Percentiles rank a stretch among this genome's conserved stretches.
phyloP scores from a whole-genome alignment of 345 rosid genomes.

The Linum lewisii region DNA sequence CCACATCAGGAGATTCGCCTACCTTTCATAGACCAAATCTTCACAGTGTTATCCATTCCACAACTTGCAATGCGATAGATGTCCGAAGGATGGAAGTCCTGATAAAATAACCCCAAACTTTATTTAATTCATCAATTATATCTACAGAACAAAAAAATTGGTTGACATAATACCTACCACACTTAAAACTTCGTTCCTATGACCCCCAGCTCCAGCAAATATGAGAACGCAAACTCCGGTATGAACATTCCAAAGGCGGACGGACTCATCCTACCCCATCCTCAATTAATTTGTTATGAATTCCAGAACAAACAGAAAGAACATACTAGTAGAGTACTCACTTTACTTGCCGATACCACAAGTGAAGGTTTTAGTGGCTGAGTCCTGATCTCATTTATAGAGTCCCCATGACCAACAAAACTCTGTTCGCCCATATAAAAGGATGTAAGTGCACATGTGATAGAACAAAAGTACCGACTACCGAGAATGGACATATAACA shows the following conservation, averaged over 20 bases:
- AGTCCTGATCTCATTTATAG: slow-evolving; percentile 90
- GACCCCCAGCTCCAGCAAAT: slow-evolving; percentile 98
- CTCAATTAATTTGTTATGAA: slow-evolving; percentile 12
- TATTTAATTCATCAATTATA: background rate
- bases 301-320: slow-evolving; percentile 9
- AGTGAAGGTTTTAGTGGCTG: slow-evolving; percentile 86
- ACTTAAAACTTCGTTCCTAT: slow-evolving; percentile 92
- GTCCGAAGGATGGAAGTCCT: slow-evolving; percentile 95
- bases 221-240: slow-evolving; percentile 91
- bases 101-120: slow-evolving; percentile 16
- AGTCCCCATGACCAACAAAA: slow-evolving; percentile 96
- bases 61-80: slow-evolving; percentile 81
- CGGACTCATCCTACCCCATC: slow-evolving; percentile 76
- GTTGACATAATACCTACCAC: slow-evolving; percentile 43
- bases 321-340: slow-evolving; percentile 16
- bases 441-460: background rate
- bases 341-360: slow-evolving; percentile 92
- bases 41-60: slow-evolving; percentile 92
- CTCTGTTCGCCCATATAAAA: slow-evolving; percentile 37
- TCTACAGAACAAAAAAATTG: background rate
- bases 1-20: slow-evolving; percentile 2
- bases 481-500: background rate
- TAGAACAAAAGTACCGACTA: no score
- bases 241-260: slow-evolving; percentile 91
- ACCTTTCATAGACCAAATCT: slow-evolving; percentile 99